phyloP scores from a whole-genome alignment of 1,284 basidiomycete genomes.

The Apiotrichum montevideense region DNA sequence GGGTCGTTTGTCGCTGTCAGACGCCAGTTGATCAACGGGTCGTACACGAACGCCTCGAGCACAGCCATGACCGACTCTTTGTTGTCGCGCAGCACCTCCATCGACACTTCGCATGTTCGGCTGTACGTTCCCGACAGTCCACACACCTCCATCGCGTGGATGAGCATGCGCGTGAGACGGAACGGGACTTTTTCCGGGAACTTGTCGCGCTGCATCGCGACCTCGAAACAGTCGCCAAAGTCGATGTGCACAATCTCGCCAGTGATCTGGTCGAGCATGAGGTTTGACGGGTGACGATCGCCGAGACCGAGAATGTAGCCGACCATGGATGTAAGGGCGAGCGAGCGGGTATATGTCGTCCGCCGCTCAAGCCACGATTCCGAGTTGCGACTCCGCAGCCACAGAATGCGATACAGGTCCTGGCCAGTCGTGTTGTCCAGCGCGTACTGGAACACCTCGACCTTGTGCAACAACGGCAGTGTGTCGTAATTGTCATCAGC shows the following conservation, averaged over 20 bases:
- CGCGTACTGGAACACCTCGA: slow-evolving; percentile 99
- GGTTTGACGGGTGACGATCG: slow-evolving; percentile 96
- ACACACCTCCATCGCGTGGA: slow-evolving; percentile 98
- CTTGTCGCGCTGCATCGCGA: slow-evolving; percentile 93
- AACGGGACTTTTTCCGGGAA: slow-evolving; percentile 99
- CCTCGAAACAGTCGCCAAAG: slow-evolving; percentile 92
- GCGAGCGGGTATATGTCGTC: slow-evolving; percentile 91
- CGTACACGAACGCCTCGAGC: slow-evolving; percentile 70
- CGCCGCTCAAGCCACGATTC: slow-evolving; percentile 97
- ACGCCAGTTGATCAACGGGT: slow-evolving; percentile 57
- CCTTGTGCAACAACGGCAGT: slow-evolving; percentile 89
- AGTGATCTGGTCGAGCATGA: slow-evolving; percentile 84
- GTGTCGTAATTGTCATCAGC: slow-evolving; percentile 93
- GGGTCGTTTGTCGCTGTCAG: slow-evolving; percentile 46
- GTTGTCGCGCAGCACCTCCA: slow-evolving; percentile 93
- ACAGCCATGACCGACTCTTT: slow-evolving; percentile 98
- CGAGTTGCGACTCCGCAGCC: slow-evolving; percentile 91
- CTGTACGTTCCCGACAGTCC: slow-evolving; percentile 97
- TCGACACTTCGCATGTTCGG: slow-evolving; percentile 92
- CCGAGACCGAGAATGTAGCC: slow-evolving; percentile 96
- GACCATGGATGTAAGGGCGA: slow-evolving; percentile 94
- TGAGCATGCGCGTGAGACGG: slow-evolving; percentile 95
- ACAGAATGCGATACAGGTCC: slow-evolving; percentile 95
- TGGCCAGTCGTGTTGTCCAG: slow-evolving; percentile 98
- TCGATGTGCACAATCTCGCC: slow-evolving; percentile 98